Base-by-base conservation (phyloP, 257 asterid genomes). In the Solanum medicagineum region DNA sequence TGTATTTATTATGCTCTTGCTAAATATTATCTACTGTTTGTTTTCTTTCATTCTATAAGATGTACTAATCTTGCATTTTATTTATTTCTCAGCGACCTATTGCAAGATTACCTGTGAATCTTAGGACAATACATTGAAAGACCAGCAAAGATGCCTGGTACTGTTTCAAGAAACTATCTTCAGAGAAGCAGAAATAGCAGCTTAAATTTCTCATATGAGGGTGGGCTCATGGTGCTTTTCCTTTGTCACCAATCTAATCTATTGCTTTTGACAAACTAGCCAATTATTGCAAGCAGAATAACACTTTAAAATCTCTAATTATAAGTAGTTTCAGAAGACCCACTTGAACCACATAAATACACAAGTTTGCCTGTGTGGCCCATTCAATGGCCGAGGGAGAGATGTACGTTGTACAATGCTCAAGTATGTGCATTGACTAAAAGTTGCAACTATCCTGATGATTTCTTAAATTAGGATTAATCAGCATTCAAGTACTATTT, bases 111-210 rank as follows among this genome's bases (percentile, higher is more conserved):
- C 92, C 94, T 83, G 74, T 89, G 85, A 88, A 89, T 77, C 91
- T 90, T 90, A 7, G 97, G 98, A 65, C 93, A 93, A 81, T 85
- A 94, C 10, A 90, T 84, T 53, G 96, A 92, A 75, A 90, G 92
- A 90, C 88, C 86, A 80, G 93, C 89, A 77, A 93, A 92, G 83
- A 89, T 91, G 81, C 94, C 97, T 89, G 98, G 98, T 94, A 68
- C 79, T 86, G 88, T 85, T 87, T 9, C 42, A 51, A 51, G 45
- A 77, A 77, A 77, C 63, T 51, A 1, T 36, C 42, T 26, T 77
- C 65, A 57, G 6, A 20, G 44, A 59, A 24, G 51, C 20, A 51
- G 83, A 77, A 51, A 59, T 77, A 51, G 40, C 16, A 26, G 63
- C 63, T 26, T 51, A 53, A 51, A 51, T 77, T 77, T 55, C 83